Evolutionary conservation across 192 early-diverging fungal species (phyloP).

Genomic region (Chytriomyces confervae): DNA sequence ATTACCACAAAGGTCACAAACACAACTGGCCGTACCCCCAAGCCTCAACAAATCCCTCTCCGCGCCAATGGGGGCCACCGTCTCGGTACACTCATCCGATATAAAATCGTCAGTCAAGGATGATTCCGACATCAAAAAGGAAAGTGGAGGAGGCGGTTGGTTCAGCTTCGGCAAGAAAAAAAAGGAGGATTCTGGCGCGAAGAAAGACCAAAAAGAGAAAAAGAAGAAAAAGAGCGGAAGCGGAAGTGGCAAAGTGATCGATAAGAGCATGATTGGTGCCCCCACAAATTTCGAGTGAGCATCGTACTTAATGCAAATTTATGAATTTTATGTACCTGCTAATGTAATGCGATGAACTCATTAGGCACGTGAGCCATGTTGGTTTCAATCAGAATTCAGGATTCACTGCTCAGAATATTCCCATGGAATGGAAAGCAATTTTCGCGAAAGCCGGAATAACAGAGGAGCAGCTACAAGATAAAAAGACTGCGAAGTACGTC

Average conservation of each 20-base stretch:
- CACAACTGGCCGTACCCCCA: conserved; percentile 14
- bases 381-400: conserved; percentile 56
- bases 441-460: conserved; percentile 65
- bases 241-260: conserved; percentile 36
- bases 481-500: conserved; percentile 49
- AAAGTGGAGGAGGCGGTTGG: conserved; percentile 2
- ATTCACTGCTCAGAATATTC: conserved; percentile 60
- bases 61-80: conserved; percentile 14
- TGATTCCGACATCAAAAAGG: conserved; percentile 20
- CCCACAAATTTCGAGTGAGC: conserved; percentile 55
- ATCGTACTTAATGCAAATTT: background rate
- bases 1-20: conserved; percentile 1
- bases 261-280: conserved; percentile 55
- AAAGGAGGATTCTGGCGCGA: conserved; percentile 18
- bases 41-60: conserved; percentile 18
- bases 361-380: conserved; percentile 55
- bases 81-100: background rate
- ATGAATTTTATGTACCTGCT: background rate
- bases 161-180: conserved; percentile 33
- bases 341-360: background rate
- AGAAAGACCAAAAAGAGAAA: conserved; percentile 40
- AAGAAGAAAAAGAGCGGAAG: conserved; percentile 12
- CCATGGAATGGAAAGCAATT: conserved; percentile 60
- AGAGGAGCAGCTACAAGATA: conserved; percentile 56
- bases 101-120: conserved; percentile 8